These are phyloP conservation scores for Aureobasidium sp. DNA, from an alignment of 2,329 filamentous ascomycete species.

Conservation along the genomic window DNA sequence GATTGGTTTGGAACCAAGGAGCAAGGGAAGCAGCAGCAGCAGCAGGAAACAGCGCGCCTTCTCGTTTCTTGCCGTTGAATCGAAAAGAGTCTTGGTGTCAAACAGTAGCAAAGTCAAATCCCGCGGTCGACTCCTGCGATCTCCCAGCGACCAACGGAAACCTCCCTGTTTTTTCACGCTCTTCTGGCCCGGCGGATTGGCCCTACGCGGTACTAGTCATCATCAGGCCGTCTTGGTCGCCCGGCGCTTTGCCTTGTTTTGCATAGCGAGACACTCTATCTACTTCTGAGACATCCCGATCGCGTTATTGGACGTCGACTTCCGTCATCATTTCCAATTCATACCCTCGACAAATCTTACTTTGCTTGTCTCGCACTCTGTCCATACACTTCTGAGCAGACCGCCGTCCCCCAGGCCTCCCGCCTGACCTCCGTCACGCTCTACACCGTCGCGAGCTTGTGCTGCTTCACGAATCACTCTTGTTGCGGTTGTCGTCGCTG, in stretches of 20 bases:
- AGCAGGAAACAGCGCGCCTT: neutral
- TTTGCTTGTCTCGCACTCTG: constrained; percentile 11
- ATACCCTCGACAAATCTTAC: constrained; percentile 1
- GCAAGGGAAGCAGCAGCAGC: neutral
- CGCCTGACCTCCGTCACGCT: constrained; percentile 3
- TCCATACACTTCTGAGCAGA: neutral
- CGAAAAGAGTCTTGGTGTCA: constrained; percentile 9
- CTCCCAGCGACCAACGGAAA: neutral
- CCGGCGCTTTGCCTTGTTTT: constrained; percentile 4
- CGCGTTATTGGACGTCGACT: constrained; percentile 4
- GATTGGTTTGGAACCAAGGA: neutral
- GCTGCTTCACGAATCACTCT: neutral
- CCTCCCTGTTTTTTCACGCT: neutral
- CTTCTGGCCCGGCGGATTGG: constrained; percentile 5
- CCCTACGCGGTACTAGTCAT: neutral
- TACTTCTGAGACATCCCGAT: constrained; percentile 10
- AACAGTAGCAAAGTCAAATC: constrained; percentile 10
- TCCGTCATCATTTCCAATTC: constrained; percentile 2
- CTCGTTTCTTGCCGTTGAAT: neutral
- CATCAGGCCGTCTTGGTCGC: constrained; percentile 7
- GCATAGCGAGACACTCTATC: constrained; percentile 12
- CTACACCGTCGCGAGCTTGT: neutral
- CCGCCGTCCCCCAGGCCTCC: neutral
- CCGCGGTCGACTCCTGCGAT: constrained; percentile 4
- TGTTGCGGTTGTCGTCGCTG: neutral